These are phyloP conservation scores for Beauveria bassiana DNA, from an alignment of 2,329 filamentous ascomycete species.

Conservation along the genomic window DNA sequence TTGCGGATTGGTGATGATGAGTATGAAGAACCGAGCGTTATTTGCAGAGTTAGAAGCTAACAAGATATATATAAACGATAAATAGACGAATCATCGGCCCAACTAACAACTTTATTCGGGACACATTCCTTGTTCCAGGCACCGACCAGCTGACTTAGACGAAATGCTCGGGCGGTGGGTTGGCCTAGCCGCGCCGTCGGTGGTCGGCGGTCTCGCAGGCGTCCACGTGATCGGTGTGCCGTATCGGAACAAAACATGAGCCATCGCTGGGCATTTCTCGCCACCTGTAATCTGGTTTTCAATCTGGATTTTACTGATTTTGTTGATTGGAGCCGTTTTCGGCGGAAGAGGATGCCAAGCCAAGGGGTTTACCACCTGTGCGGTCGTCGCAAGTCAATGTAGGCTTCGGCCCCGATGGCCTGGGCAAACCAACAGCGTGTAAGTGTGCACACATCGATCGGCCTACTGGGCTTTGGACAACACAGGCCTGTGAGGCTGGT, in stretches of 20 bases:
- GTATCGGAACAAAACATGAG: not conserved
- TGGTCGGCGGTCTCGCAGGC: constrained; percentile 1
- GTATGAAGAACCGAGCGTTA: not conserved
- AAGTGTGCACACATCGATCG: no score
- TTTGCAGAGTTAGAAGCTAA: not conserved
- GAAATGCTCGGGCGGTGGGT: constrained; percentile 1
- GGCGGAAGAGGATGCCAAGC: no score
- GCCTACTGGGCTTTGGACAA: no score
- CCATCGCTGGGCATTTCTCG: not conserved
- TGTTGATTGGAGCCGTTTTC: no score
- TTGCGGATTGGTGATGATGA: not conserved
- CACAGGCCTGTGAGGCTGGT: no score
- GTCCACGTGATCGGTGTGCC: constrained; percentile 11
- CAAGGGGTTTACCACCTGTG: no score
- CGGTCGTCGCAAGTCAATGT: no score
- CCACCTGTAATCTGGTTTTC: not conserved
- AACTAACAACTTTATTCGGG: no score
- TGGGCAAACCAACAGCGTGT: no score
- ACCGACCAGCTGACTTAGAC: constrained; percentile 11
- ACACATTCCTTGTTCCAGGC: not conserved
- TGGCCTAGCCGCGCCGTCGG: constrained; percentile 9
- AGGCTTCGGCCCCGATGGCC: no score
- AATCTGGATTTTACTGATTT: no score
- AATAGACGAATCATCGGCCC: no score
- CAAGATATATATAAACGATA: constrained; percentile 2